phyloP scores from a whole-genome alignment of 768 basidiomycete genomes.

The Suillus placidus region DNA sequence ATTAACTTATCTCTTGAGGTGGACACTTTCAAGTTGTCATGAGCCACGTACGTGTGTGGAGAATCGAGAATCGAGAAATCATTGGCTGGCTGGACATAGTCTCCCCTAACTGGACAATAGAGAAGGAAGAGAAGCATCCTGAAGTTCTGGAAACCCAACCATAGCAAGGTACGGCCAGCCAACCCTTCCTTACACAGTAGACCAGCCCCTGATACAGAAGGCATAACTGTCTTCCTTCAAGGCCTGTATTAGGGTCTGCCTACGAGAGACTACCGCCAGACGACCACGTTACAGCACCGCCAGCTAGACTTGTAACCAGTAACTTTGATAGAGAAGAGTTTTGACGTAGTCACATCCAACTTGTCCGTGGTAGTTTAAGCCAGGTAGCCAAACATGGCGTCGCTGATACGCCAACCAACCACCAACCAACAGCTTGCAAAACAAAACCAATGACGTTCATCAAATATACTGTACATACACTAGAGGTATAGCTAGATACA shows the following conservation, averaged over 20 bases:
- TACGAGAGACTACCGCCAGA: background rate
- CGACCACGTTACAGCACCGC: background rate
- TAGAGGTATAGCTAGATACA: constrained; percentile 6
- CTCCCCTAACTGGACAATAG: too few species aligned
- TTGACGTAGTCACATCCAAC: background rate
- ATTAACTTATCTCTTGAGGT: background rate
- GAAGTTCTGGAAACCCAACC: background rate
- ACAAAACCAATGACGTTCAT: background rate
- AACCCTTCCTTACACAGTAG: background rate
- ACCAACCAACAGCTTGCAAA: background rate
- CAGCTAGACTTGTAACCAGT: background rate
- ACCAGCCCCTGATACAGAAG: background rate
- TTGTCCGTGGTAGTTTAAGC: background rate
- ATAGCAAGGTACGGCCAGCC: background rate
- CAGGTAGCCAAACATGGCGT: background rate
- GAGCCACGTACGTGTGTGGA: background rate
- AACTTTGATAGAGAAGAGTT: background rate
- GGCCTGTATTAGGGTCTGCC: background rate
- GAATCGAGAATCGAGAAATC: background rate
- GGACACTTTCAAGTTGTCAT: background rate
- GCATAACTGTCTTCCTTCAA: background rate
- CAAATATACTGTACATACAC: constrained; percentile 6
- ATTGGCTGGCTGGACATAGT: background rate
- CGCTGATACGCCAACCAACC: background rate
- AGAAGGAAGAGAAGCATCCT: too few species aligned